Conservation (phyloP, 2,329 filamentous ascomycete genomes). For the Cryphonectria nitschkei region DNA sequence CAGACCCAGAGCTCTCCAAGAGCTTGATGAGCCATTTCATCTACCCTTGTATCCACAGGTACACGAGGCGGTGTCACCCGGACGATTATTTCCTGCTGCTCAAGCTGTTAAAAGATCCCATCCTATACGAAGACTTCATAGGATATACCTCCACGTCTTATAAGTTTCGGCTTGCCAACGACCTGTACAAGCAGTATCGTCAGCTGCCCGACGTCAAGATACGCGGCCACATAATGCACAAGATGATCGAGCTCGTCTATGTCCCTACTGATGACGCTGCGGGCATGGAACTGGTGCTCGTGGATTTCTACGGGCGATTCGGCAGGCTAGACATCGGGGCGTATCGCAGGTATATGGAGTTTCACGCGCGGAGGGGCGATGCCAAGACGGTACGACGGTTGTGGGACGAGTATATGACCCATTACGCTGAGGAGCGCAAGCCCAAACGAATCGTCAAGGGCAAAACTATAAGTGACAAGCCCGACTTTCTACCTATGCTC, state of each 20-base stretch:
- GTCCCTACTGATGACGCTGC: constrained; percentile 40
- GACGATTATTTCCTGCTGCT: constrained; percentile 44
- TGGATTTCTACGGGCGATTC: constrained; percentile 52
- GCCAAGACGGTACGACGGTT: constrained; percentile 48
- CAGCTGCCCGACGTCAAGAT: constrained; percentile 44
- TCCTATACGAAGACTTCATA: constrained; percentile 49
- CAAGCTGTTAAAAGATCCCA: constrained; percentile 41
- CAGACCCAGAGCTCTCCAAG: constrained; percentile 13
- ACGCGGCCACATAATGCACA: constrained; percentile 44
- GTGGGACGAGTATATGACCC: constrained; percentile 47
- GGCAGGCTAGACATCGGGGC: constrained; percentile 47
- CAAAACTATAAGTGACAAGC: not conserved
- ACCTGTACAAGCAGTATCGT: constrained; percentile 53
- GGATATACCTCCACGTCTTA: constrained; percentile 38
- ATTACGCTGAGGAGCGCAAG: constrained; percentile 32
- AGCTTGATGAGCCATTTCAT: constrained; percentile 23
- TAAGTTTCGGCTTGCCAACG: constrained; percentile 39
- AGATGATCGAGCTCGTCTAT: constrained; percentile 49
- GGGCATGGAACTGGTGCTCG: constrained; percentile 51
- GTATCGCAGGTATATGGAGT: constrained; percentile 53
- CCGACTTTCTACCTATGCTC: constrained; percentile 54
- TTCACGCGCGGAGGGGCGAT: constrained; percentile 54
- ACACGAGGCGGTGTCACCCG: constrained; percentile 22
- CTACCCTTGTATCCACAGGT: constrained; percentile 19
- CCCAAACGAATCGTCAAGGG: constrained; percentile 10